Base-by-base conservation (phyloP, 2,329 filamentous ascomycete genomes). In the Stemphylium lycopersici region DNA sequence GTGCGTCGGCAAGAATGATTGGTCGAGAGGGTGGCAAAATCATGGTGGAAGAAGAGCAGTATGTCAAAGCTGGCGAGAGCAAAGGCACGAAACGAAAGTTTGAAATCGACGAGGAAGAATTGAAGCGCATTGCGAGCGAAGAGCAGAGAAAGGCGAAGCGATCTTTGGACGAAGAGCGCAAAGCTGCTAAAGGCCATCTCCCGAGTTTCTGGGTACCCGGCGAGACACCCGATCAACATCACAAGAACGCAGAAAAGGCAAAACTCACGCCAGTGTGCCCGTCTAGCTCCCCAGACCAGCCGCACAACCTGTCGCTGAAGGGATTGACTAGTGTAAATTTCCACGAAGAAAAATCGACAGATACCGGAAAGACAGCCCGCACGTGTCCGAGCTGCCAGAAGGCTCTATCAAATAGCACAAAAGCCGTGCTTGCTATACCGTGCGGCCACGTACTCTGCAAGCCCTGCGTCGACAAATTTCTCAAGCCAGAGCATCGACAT, bases 141-240 rank as follows among this genome's bases (percentile, higher is more conserved):
- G 91, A 96, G 70, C 84, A 86, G 56, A 80, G 83, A 31, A 89
- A 88, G 69, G 85, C 89, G 18, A 86, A 88, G 66, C 86, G 83
- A 56, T 85, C 86, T 16, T 83, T 95, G 52, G 86, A 90, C 47
- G 84, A 85, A 37, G 90, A 96, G 73, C 90, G 88, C 70, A 73
- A 72, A 48, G 76, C 86, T 69, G 80, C 83, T 7, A 90, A 89
- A 74, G 83, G 85, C 1, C 83, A 83, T 13, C 78, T 96, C 0
- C 90, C 91, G 0, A 96, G 91, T 0, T 98, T 98, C 77, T 98
- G 93, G 95, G 89, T 93, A 1, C 93, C 92, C 0, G 90, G 89
- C 0, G 84, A 93, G 52, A 96, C 90, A 0, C 91, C 91, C 0
- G 81, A 81, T 0, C 53, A 68, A 13, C 70, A 76, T 50, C 83